Evolutionary conservation across 164 flowering plant genomes (phyloP), one percentile per base, ranked within the genome.

Genomic region (Tetracentron sinense): DNA sequence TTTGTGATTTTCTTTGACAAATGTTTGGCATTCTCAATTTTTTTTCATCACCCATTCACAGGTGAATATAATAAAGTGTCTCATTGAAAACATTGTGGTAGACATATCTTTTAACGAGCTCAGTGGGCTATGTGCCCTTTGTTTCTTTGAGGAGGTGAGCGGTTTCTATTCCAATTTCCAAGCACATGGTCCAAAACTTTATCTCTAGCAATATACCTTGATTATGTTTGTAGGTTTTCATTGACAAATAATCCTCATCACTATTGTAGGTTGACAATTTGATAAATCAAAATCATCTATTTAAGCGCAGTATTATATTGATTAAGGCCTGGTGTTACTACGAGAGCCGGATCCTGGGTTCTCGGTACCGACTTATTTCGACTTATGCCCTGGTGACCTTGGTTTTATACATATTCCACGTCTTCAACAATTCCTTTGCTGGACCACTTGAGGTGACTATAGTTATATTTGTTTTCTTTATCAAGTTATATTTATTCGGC

Each of bases 271-370:
- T 94, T 67, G 97, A 91, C 71, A 70, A 82, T 76, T 75, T 86
- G 81, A 89, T 95, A 62, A 82, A 78, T 62, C 90, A 86, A 46
- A 74, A 86, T 51, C 96, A 91, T 77, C 63, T 95, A 30, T 92
- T 95, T 76, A 95, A 95, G 77, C 90, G 97, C 21, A 95, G 99
- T 73, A 83, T 95, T 72, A 95, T 95, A 78, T 65, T 95, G 78
- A 91, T 95, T 56, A 95, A 95, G 75, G 97, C 99, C 0, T 95
- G 99, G 99, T 95, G 99, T 70, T 95, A 95, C 64, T 95, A 95
- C 68, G 99, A 95, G 72, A 95, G 99, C 68, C 96, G 97, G 26
- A 88, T 95, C 72, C 71, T 95, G 78, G 99, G 99, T 63, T 97
- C 99, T 79, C 99, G 89, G 75, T 97, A 91, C 72, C 97, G 99